Evolutionary conservation across 495 filamentous ascomycete genomes (phyloP).

Genomic region (Penicillium parvum): DNA sequence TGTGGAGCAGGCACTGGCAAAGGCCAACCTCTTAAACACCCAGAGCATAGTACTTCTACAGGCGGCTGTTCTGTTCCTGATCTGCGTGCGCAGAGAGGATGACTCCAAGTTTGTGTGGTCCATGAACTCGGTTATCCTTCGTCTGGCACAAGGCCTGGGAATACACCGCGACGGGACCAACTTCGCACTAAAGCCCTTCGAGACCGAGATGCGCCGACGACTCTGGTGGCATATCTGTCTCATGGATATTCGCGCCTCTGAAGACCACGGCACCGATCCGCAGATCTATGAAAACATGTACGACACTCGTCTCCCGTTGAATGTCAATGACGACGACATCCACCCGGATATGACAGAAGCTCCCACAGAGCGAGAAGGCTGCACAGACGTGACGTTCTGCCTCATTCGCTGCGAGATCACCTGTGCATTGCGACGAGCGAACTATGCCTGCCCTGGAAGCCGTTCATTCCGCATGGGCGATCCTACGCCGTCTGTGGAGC

Average conservation of each 20-base stretch:
- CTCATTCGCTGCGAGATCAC: conserved; percentile 65
- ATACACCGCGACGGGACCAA: conserved; percentile 75
- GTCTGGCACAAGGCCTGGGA: conserved; percentile 77
- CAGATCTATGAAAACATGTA: conserved; percentile 64
- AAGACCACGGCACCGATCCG: conserved; percentile 81
- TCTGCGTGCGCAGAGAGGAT: conserved; percentile 60
- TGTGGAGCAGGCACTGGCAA: conserved; percentile 71
- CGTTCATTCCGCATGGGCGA: conserved; percentile 18
- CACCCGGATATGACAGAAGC: conserved; percentile 57
- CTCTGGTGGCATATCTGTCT: conserved; percentile 81
- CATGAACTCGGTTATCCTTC: conserved; percentile 64
- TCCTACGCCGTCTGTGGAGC: conserved; percentile 32
- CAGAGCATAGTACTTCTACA: conserved; percentile 73
- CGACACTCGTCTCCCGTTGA: conserved; percentile 70
- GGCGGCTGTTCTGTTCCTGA: conserved; percentile 70
- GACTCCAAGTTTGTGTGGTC: conserved; percentile 65
- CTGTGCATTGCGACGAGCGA: conserved; percentile 38
- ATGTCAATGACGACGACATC: conserved; percentile 78
- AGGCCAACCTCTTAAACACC: conserved; percentile 68
- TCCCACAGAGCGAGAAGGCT: conserved; percentile 54
- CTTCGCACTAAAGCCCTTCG: conserved; percentile 69
- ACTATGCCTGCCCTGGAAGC: conserved; percentile 27
- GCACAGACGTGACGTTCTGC: conserved; percentile 78
- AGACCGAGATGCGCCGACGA: conserved; percentile 78
- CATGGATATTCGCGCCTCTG: conserved; percentile 70